Base-by-base conservation (phyloP, 2,329 filamentous ascomycete species). In the Trichoderma sp. region DNA sequence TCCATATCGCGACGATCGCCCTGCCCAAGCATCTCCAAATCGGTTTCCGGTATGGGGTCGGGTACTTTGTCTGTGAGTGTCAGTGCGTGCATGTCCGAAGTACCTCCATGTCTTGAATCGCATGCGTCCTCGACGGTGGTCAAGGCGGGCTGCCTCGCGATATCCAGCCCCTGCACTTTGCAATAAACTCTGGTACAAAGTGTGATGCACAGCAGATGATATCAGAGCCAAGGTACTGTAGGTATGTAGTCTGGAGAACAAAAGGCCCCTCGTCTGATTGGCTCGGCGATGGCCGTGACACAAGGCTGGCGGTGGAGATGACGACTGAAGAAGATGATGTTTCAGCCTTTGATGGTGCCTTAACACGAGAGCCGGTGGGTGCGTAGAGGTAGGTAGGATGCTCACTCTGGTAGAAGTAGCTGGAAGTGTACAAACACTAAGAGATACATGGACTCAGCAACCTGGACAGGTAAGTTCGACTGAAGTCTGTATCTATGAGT, bases 111-210 rank as follows among this genome's bases (percentile, higher is more conserved):
- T 34, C 30, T 3, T 34, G 30, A 17, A 15, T 21, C 6, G 26
- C 19, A 44, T 48, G 15, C 30, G 24, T 43, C n/a, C 26, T 43
- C 34, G 17, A 10, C 30, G 47, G 48, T 43, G 48, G 21, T 43
- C 30, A 61, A 34, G 58, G 14, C 58, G 48, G 34, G 58, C 47
- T 61, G 58, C 58, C 58, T 61, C 58, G 48, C 50, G 52, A 52
- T 28, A 21, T 28, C 12, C 34, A 26, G 34, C 44, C 58, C 58
- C 24, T 30, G 47, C 6, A 52, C 30, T 10, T 34, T 10, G 30
- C 30, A 34, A 34, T n/a, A 34, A 34, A 7, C 1, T 34, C 30
- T 34, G 30, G 9, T 34, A 34, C 9, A 3, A 34, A 10, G 30
- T 34, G 30, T 7, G 30, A 34, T 3, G 30, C 30, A 34, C 30